Conservation (phyloP, 805 yeast genomes). For the Debaryomyces maramus region DNA sequence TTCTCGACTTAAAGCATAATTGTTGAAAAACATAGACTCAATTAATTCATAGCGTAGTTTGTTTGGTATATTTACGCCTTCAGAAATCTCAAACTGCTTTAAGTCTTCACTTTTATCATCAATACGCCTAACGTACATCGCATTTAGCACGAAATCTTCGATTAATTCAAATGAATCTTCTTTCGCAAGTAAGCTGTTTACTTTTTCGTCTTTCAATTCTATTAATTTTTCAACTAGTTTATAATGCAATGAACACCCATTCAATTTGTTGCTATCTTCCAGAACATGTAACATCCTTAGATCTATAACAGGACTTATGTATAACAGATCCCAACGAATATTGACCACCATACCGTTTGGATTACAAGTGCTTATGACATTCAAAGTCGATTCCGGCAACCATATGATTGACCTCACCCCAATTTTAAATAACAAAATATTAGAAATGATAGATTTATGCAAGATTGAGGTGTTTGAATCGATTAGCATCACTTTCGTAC, state of each 20-base stretch:
- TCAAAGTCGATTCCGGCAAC: conserved; percentile 18
- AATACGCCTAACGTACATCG: conserved; percentile 10
- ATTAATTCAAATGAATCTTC: conserved; percentile 17
- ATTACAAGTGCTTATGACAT: conserved; percentile 20
- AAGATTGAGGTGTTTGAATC: conserved; percentile 15
- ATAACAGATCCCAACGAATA: conserved; percentile 26
- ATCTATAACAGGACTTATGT: conserved; percentile 22
- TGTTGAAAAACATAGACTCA: conserved; percentile 11
- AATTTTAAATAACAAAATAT: conserved; percentile 21
- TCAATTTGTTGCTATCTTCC: conserved; percentile 4
- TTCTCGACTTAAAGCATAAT: conserved; percentile 4
- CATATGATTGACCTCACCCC: conserved; percentile 25
- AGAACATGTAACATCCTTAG: conserved; percentile 17
- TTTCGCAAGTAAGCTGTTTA: conserved; percentile 9
- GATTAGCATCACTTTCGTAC: conserved; percentile 22
- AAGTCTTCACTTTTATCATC: conserved; percentile 4
- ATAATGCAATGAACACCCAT: conserved; percentile 21
- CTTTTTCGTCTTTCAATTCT: conserved; percentile 9
- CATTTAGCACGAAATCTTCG: conserved; percentile 15
- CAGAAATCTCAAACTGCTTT: conserved; percentile 10
- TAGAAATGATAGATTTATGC: conserved; percentile 17
- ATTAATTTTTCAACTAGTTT: conserved; percentile 14
- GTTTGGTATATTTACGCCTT: conserved; percentile 13
- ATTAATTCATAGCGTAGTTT: conserved; percentile 13
- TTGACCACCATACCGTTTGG: conserved; percentile 29